Percentiles rank a stretch among this genome's conserved stretches.
These are phyloP conservation scores for Lotus japonicus DNA, from an alignment of 306 rosid species.

Conservation along the genomic window DNA sequence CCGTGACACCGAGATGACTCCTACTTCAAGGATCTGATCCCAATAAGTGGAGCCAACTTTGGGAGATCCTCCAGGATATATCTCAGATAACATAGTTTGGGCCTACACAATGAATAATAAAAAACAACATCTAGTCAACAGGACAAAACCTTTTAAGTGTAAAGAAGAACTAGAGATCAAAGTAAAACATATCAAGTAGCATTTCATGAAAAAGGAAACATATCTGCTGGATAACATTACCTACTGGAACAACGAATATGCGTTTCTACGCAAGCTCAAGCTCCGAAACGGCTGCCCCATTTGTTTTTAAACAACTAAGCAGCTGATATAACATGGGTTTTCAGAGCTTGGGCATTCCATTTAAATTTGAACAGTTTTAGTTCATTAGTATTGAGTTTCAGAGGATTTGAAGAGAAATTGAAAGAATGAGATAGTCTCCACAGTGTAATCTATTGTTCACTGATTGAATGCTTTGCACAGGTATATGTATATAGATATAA, in stretches of 20 bases:
- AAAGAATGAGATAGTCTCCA: too few species aligned
- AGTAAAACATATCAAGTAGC: not conserved
- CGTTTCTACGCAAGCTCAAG: not conserved
- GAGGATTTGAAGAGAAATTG: too few species aligned
- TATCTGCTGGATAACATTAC: too few species aligned
- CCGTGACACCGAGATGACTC: conserved; percentile 67
- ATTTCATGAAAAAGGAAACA: not conserved
- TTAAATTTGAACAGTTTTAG: not conserved
- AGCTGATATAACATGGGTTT: not conserved
- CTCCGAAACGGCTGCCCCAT: not conserved
- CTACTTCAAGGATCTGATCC: conserved; percentile 94
- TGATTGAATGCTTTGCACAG: too few species aligned
- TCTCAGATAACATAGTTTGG: conserved; percentile 83
- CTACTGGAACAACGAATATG: not conserved
- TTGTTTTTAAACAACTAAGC: conserved; percentile 6
- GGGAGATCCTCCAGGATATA: conserved; percentile 92
- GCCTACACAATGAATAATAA: conserved; percentile 50
- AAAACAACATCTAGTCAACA: conserved; percentile 12
- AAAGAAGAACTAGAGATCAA: conserved; percentile 4
- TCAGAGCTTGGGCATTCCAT: not conserved
- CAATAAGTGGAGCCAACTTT: conserved; percentile 77
- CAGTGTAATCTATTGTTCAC: too few species aligned
- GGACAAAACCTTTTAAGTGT: conserved; percentile 14
- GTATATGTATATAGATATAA: too few species aligned
- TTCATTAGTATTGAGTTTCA: not conserved